A percentile compares a stretch with the other conserved stretches of the same genome.
phyloP scores from a whole-genome alignment of 1,139 yeast species.

The Saccharomyces pastorianus region DNA sequence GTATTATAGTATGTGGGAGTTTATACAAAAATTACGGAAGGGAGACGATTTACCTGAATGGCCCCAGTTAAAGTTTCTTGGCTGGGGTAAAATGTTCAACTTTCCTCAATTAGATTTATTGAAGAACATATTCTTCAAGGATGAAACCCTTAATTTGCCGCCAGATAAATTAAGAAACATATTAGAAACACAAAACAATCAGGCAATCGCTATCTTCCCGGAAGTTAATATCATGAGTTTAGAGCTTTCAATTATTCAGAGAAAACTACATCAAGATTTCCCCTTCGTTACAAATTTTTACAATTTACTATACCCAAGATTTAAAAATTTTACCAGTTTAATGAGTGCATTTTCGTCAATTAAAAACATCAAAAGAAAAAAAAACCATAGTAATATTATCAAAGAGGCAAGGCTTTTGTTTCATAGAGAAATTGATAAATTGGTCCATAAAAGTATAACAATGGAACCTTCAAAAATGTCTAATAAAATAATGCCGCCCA shows the following conservation, averaged over 20 bases:
- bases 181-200: conserved; percentile 15
- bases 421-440: conserved; percentile 24
- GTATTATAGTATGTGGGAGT: conserved; percentile 5
- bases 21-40: conserved; percentile 8
- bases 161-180: conserved; percentile 9
- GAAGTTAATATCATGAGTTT: conserved; percentile 62
- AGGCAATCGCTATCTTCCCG: conserved; percentile 45
- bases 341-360: conserved; percentile 41
- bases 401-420: conserved; percentile 10
- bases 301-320: conserved; percentile 60
- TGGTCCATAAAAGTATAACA: conserved; percentile 1
- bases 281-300: conserved; percentile 43
- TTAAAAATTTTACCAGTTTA: conserved; percentile 39
- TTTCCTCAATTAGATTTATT: conserved; percentile 22
- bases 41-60: conserved; percentile 4
- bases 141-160: conserved; percentile 23
- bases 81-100: conserved; percentile 27
- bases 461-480: not conserved
- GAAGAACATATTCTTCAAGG: conserved; percentile 19
- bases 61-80: conserved; percentile 18
- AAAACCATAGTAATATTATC: conserved; percentile 7
- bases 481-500: not conserved
- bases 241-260: conserved; percentile 41
- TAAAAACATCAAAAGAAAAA: conserved; percentile 31
- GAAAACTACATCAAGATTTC: conserved; percentile 42